Base-by-base conservation (phyloP, 148 eudicot genomes). In the Camellia lanceoleosa region DNA sequence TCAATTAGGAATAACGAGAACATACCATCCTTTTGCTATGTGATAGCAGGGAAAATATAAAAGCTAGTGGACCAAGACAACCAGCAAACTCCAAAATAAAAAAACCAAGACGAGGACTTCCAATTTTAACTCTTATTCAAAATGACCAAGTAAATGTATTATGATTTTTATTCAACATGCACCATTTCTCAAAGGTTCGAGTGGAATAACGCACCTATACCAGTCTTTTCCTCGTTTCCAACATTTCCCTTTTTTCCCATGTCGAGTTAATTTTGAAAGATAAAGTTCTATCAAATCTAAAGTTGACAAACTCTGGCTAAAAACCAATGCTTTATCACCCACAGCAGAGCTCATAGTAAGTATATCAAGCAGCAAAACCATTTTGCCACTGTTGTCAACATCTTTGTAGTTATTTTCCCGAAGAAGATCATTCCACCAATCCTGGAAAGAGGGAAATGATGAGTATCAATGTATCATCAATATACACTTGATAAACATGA, bases 181-280 rank as follows among this genome's bases (percentile, higher is more conserved):
- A 68, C 47, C 38, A 66, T 67, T 65, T 82, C 44, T 64, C 14
- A 7, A 47, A 72, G 41, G 19, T 43, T 61, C 30, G 30, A 41
- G 78, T 20, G 16, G 69, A 68, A 54, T 63, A 43, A 79, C 93
- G 19, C 85, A 96, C 99, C 99, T 93, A 82, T 93, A 96, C 99
- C 99, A 96, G 89, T 96, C 99, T 83, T 92, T 93, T 82, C 94
- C 95, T 67, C 76, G 85, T 82, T 80, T 92, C 99, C 99, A 96
- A 60, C 74, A 82, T 86, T 93, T 96, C 66, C 91, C 95, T 19
- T 78, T 87, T 79, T 87, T 92, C 76, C 88, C 91, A 52, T 71
- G 80, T 69, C 88, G 91, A 54, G 83, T 82, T 65, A 93, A 73
- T 85, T 84, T 91, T 14, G 99, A 82, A 54, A 96, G 87, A 82